Conservation (phyloP, 305 asterid genomes). For the Solanum hybrid region DNA sequence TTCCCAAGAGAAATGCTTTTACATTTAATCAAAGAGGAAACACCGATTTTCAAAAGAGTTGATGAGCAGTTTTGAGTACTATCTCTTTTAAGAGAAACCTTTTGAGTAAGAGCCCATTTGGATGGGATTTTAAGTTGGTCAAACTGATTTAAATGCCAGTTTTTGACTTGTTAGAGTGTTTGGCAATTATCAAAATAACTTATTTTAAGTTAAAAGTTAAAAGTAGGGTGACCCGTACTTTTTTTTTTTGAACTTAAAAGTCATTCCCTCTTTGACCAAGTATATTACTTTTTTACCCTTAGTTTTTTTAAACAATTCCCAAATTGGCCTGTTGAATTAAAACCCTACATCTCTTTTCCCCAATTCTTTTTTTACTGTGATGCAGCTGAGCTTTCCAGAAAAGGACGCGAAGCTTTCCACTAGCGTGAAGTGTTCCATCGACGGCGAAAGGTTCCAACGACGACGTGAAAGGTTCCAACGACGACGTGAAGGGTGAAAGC, state of each 20-base stretch:
- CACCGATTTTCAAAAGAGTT: neutral
- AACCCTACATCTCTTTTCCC: neutral
- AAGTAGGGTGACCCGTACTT: neutral
- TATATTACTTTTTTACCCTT: neutral
- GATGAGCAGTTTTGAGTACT: neutral
- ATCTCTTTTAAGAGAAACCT: neutral
- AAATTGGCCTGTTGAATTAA: too few relatives aligned
- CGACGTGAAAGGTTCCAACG: neutral
- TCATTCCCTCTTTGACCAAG: neutral
- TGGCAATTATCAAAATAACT: neutral
- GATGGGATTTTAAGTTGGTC: neutral
- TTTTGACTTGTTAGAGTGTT: neutral
- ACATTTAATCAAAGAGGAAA: neutral
- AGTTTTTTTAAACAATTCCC: neutral
- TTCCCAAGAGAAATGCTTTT: neutral
- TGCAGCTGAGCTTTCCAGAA: neutral
- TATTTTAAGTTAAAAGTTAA: too few relatives aligned
- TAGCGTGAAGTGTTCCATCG: neutral
- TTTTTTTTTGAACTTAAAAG: neutral
- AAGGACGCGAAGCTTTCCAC: neutral
- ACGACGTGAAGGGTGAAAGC: neutral
- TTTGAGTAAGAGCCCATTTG: neutral
- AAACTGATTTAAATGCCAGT: too few relatives aligned
- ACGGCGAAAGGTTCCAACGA: neutral
- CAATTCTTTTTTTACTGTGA: too few relatives aligned